Evolutionary conservation across 1,284 basidiomycete species (phyloP), one percentile per base, ranked within the genome.

Genomic region (Rhodotorula glutinis): DNA sequence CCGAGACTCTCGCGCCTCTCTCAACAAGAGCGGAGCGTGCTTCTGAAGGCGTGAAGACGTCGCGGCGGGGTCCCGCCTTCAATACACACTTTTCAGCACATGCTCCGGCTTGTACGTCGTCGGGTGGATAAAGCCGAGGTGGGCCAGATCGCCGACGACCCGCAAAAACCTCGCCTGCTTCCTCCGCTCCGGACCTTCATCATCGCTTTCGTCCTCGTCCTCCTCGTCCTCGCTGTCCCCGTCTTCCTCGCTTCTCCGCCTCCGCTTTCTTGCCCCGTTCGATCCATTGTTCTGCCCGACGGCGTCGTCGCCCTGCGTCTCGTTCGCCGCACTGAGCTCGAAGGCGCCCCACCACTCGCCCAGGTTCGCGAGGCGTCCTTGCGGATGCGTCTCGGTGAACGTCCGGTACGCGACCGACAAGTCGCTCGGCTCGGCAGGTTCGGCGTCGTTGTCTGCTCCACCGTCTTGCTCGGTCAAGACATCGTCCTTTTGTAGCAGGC

Each of bases 91-190:
- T 53, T 75, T 74, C 46, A 72, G 46, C 2, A 73, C 72, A 53
- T 76, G 75, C 60, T 76, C 75, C n/a, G 63, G 63, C 56, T 73
- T 75, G 60, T 74, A 63, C 57, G 71, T 70, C n/a, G 70, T 69
- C 25, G 71, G 71, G 46, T 73, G 66, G 23, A 76, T 25, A 56
- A 73, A 74, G 16, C 75, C 75, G 2, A 71, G 41, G 54, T 67
- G 67, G 14, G 67, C 73, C 19, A 76, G 57, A 56, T 74, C 75
- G 25, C 67, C 70, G 19, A 75, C 67, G 5, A 65, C 65, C 8
- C 65, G 62, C 25, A 75, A 57, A 63, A 76, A 76, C 19, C 73
- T 59, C 30, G 75, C 74, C 57, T 75, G 73, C 33, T 66, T 70
- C 33, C 66, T 47, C 57, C 62, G 49, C 53, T 17, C 46, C 27